Evolutionary conservation across 495 filamentous ascomycete genomes (phyloP), one percentile per base, ranked within the genome.

Genomic region (Filosporella fistucella): DNA sequence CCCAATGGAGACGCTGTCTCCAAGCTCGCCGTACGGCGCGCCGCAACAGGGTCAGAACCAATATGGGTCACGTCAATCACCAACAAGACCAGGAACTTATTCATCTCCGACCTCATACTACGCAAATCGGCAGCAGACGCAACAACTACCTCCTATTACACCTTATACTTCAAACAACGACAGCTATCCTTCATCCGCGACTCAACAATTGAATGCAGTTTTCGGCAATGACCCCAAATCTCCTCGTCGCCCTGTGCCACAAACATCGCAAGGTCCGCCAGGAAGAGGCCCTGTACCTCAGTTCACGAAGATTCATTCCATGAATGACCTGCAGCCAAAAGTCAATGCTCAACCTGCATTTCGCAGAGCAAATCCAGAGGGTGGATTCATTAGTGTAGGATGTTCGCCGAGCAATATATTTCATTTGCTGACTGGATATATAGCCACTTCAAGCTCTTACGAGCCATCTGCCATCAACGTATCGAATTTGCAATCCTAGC

Each of bases 371-470:
- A 91, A 95, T 61, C 94, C 94, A 0, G 94, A 99, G 62, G 94
- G 94, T 45, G 94, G 94, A 42, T 99, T 99, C 63, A 96, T 99
- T 58, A 97, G 94, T 65, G 91, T 95, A 72, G 71, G 88, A 76
- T 20, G 22, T 46, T 26, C 41, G 25, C 34, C 6, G n/a, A 28
- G 20, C 1, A 35, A 22, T 22, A 5, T 41, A 18, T 1, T 20
- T 17, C 38, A 24, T 18, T 1, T n/a, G 42, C 23, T 28, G 16
- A 33, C 30, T 21, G 9, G 16, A 16, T 17, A 12, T 53, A 21
- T 61, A 96, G 91, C 94, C 94, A 40, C 76, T 99, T 42, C 90
- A 96, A 87, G 91, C 94, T 16, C 74, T 99, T 48, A 99, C 94
- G 10, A 84, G 85, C 18, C 89, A 97, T 58, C 78, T 99, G 5